A percentile compares a stretch with the other conserved stretches of the same genome.
These are phyloP conservation scores for Apiotrichum gracile DNA, from an alignment of 1,284 basidiomycete genomes.

Conservation along the genomic window DNA sequence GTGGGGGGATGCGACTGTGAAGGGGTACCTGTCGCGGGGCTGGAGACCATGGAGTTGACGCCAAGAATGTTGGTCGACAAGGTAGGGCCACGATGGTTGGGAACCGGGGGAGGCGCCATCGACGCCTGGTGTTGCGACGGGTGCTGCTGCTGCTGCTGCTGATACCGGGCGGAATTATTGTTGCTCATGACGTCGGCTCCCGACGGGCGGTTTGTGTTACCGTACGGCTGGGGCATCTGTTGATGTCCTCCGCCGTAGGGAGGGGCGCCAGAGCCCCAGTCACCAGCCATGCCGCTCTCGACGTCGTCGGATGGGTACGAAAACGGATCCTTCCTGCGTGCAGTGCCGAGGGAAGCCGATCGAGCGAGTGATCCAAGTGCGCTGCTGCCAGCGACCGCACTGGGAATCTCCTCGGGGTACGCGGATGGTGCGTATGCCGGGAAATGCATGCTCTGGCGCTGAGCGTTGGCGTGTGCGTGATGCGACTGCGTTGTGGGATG, in stretches of 20 bases:
- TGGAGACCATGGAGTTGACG: neutral
- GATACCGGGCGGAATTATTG: too few species aligned
- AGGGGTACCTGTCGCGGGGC: neutral
- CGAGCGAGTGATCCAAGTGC: slow-evolving; percentile 35
- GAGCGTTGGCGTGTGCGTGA: neutral
- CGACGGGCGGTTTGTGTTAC: slow-evolving; percentile 2
- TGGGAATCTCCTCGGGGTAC: slow-evolving; percentile 18
- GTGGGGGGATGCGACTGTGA: neutral
- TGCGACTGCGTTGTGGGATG: neutral
- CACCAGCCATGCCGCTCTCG: slow-evolving; percentile 40
- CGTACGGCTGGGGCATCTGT: slow-evolving; percentile 11
- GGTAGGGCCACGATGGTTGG: neutral
- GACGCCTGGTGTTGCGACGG: neutral
- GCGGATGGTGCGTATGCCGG: slow-evolving; percentile 16
- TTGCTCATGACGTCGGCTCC: neutral
- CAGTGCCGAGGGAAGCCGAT: slow-evolving; percentile 37
- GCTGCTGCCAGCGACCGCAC: slow-evolving; percentile 9
- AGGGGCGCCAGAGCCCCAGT: slow-evolving; percentile 8
- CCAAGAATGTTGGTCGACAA: neutral
- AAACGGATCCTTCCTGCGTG: slow-evolving; percentile 43
- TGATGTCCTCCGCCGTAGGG: slow-evolving; percentile 5
- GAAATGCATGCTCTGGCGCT: slow-evolving; percentile 16
- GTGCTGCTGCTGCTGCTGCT: neutral
- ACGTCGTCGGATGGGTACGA: slow-evolving; percentile 45
- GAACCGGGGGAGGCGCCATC: slow-evolving; percentile 12